Conservation (phyloP, 345 rosid species). For the Gossypium herbaceum region DNA sequence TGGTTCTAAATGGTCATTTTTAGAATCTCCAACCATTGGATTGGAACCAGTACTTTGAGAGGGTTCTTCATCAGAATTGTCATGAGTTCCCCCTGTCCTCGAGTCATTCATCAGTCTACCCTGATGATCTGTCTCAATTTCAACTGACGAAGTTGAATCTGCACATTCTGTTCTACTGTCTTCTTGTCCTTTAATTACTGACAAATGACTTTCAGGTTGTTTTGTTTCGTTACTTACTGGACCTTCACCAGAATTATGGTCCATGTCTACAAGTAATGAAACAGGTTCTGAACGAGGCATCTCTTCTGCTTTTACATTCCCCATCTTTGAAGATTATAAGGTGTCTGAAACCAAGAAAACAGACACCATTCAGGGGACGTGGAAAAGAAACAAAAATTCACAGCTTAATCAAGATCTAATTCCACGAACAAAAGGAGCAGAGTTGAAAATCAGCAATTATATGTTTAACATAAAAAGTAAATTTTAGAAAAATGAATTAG, state of each 20-base stretch:
- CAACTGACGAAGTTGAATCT: conserved; percentile 20
- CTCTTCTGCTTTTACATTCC: conserved; percentile 34
- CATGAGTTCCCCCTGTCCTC: conserved; percentile 14
- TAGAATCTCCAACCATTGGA: conserved; percentile 8
- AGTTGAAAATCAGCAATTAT: not conserved
- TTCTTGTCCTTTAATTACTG: conserved; percentile 14
- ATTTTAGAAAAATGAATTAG: not conserved
- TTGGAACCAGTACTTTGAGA: conserved; percentile 23
- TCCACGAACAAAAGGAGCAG: not conserved
- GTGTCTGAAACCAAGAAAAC: conserved; percentile 24
- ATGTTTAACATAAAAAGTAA: not conserved
- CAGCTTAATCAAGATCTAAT: not conserved
- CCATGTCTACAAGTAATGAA: conserved; percentile 10
- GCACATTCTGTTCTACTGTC: conserved; percentile 16
- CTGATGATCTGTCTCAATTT: conserved; percentile 13
- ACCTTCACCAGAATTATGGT: conserved; percentile 7
- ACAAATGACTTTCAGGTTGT: conserved; percentile 16
- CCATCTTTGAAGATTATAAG: conserved; percentile 35
- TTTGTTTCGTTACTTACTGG: conserved; percentile 16
- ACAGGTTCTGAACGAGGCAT: conserved; percentile 21
- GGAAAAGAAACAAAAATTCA: not conserved
- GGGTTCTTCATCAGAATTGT: conserved; percentile 8
- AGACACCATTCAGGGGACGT: not conserved
- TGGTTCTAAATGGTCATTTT: not conserved
- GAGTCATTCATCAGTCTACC: conserved; percentile 17